Conservation (phyloP, 768 basidiomycete genomes). For the Plicaturopsis crispa region DNA sequence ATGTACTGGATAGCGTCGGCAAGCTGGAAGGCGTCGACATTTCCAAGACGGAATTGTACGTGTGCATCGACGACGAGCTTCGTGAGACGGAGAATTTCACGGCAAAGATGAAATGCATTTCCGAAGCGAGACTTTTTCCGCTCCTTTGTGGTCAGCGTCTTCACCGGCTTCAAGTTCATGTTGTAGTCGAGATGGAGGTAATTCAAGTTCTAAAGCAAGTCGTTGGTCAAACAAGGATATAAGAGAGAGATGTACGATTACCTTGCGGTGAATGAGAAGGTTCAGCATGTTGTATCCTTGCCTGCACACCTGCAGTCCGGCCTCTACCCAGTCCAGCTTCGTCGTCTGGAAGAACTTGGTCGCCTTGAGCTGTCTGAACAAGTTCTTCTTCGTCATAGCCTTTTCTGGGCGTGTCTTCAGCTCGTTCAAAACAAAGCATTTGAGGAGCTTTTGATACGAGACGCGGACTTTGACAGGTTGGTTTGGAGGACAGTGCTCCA, state of each 20-base stretch:
- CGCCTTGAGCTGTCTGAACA: slow-evolving; percentile 94
- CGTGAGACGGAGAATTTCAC: slow-evolving; percentile 95
- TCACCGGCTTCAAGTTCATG: slow-evolving; percentile 97
- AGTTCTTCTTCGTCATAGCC: slow-evolving; percentile 95
- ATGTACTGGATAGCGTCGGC: slow-evolving; percentile 98
- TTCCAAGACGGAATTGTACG: slow-evolving; percentile 96
- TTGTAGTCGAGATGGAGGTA: slow-evolving; percentile 97
- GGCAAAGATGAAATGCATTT: slow-evolving; percentile 97
- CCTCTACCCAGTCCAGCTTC: slow-evolving; percentile 97
- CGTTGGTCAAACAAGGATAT: slow-evolving; percentile 3
- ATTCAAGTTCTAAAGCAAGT: slow-evolving; percentile 60
- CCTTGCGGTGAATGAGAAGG: slow-evolving; percentile 96
- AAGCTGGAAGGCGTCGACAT: slow-evolving; percentile 98
- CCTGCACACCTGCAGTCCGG: slow-evolving; percentile 94
- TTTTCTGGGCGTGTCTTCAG: slow-evolving; percentile 85
- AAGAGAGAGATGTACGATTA: slow-evolving; percentile 16
- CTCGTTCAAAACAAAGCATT: slow-evolving; percentile 94
- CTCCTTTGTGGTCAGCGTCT: slow-evolving; percentile 97
- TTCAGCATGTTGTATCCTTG: slow-evolving; percentile 99
- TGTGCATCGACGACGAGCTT: slow-evolving; percentile 99
- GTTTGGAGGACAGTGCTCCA: slow-evolving; percentile 95
- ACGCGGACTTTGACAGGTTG: slow-evolving; percentile 98
- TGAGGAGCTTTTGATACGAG: slow-evolving; percentile 96
- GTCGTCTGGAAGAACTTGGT: slow-evolving; percentile 99
- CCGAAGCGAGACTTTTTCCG: slow-evolving; percentile 99